These are phyloP conservation scores for Mercurialis annua DNA, from an alignment of 345 rosid genomes.

Conservation along the genomic window DNA sequence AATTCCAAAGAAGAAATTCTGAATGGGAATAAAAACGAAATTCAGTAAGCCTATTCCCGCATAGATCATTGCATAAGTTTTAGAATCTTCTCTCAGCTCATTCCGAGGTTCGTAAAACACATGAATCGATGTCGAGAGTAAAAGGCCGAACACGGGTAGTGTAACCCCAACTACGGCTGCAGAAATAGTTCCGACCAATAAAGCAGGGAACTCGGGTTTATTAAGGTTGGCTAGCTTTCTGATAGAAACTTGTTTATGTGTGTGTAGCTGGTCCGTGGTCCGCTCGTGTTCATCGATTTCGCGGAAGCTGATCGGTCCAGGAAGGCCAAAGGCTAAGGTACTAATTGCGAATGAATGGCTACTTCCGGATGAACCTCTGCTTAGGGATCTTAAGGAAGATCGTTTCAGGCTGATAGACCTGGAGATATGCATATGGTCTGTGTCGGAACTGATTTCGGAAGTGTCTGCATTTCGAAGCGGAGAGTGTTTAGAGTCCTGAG, in stretches of 20 bases:
- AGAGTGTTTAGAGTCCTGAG: slow-evolving; percentile 32
- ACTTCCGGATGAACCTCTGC: slow-evolving; percentile 45
- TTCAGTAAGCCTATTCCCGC: slow-evolving; percentile 34
- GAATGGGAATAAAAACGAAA: slow-evolving; percentile 44
- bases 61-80: slow-evolving; percentile 51
- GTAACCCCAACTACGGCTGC: slow-evolving; percentile 57
- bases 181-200: slow-evolving; percentile 54
- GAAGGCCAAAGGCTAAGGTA: slow-evolving; percentile 24
- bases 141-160: slow-evolving; percentile 71
- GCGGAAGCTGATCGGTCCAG: slow-evolving; percentile 22
- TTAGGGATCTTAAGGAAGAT: slow-evolving; percentile 35
- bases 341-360: slow-evolving; percentile 37
- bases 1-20: slow-evolving; percentile 64
- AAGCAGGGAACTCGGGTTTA: slow-evolving; percentile 61
- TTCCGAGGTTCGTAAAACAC: slow-evolving; percentile 54
- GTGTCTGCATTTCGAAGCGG: background rate
- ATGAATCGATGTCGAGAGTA: slow-evolving; percentile 59
- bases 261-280: slow-evolving; percentile 13
- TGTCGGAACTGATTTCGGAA: background rate
- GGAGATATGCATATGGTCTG: slow-evolving; percentile 4
- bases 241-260: slow-evolving; percentile 45
- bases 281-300: slow-evolving; percentile 24
- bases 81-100: slow-evolving; percentile 49
- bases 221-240: slow-evolving; percentile 62
- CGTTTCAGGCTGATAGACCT: slow-evolving; percentile 29